phyloP scores from a whole-genome alignment of 202 grass and related monocot genomes.

The Alloteropsis angusta region DNA sequence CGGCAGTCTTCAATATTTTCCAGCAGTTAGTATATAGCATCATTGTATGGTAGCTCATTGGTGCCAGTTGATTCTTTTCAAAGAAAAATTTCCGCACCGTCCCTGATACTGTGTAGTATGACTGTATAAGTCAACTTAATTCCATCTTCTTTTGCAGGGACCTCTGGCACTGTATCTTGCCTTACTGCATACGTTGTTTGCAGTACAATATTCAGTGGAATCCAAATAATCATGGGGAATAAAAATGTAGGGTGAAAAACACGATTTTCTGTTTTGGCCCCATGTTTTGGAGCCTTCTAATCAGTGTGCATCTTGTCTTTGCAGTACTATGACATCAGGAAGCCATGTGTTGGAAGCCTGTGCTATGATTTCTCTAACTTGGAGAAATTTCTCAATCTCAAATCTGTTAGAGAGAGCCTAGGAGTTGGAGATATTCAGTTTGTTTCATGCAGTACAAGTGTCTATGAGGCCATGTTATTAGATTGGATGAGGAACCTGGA shows the following conservation, averaged over 20 bases:
- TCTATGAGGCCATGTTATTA: slow-evolving; percentile 64
- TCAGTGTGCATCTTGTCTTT: not conserved
- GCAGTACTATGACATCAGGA: slow-evolving; percentile 86
- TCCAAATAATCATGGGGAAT: slow-evolving; percentile 53
- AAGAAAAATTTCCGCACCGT: not conserved
- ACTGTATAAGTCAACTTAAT: not conserved
- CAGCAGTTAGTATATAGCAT: not conserved
- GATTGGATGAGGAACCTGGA: slow-evolving; percentile 94
- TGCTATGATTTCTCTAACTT: slow-evolving; percentile 78
- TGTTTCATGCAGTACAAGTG: slow-evolving; percentile 71
- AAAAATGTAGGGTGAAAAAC: slow-evolving; percentile 53
- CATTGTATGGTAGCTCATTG: not conserved
- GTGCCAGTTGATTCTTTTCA: not conserved
- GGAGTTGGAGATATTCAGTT: slow-evolving; percentile 78
- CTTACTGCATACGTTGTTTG: slow-evolving; percentile 76
- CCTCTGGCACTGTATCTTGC: slow-evolving; percentile 70
- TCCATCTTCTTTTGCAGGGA: slow-evolving; percentile 52
- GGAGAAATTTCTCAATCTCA: slow-evolving; percentile 72
- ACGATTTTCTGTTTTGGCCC: not conserved
- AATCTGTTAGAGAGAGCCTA: slow-evolving; percentile 61
- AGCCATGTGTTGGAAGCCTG: slow-evolving; percentile 67
- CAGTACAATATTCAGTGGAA: slow-evolving; percentile 76
- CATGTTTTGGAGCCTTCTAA: not conserved
- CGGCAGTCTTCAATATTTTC: not conserved
- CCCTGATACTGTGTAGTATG: not conserved